Conservation (phyloP, 441 rosid species). For the Capsella rubella region DNA sequence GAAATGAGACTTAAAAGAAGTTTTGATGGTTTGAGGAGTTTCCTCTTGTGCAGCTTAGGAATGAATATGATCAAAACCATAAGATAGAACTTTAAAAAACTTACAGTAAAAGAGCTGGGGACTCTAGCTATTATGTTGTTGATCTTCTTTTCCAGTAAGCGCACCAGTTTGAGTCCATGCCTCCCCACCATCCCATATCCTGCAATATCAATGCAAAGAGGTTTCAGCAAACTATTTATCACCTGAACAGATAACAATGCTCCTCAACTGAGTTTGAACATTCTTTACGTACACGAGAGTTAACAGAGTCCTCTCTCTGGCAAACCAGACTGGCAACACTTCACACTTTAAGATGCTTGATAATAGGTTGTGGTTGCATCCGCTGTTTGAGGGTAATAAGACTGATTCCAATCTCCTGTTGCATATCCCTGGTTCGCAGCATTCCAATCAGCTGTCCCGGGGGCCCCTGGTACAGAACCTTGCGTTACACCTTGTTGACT, state of each 20-base stretch:
- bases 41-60: conserved; percentile 2
- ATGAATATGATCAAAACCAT: conserved; percentile 26
- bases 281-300: conserved; percentile 23
- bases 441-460: conserved; percentile 33
- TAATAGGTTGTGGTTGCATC: conserved; percentile 40
- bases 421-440: conserved; percentile 41
- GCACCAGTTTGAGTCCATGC: conserved; percentile 30
- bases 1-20: conserved; percentile 30
- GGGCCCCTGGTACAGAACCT: conserved; percentile 30
- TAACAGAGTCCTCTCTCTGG: conserved; percentile 21
- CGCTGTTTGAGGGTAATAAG: conserved; percentile 32
- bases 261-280: conserved; percentile 4
- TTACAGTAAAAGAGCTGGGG: conserved; percentile 39
- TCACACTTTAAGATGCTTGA: conserved; percentile 31
- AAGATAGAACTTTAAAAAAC: neutral
- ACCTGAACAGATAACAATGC: conserved; percentile 17
- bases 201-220: conserved; percentile 30
- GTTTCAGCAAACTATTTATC: conserved; percentile 12
- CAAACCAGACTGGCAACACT: conserved; percentile 15
- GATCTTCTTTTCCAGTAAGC: conserved; percentile 14
- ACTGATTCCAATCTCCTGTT: conserved; percentile 42
- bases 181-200: conserved; percentile 32
- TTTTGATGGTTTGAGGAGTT: conserved; percentile 27
- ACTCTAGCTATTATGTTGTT: conserved; percentile 26
- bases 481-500: conserved; percentile 32